Evolutionary conservation across 768 basidiomycete species (phyloP).

Genomic region (Suillus occidentalis): DNA sequence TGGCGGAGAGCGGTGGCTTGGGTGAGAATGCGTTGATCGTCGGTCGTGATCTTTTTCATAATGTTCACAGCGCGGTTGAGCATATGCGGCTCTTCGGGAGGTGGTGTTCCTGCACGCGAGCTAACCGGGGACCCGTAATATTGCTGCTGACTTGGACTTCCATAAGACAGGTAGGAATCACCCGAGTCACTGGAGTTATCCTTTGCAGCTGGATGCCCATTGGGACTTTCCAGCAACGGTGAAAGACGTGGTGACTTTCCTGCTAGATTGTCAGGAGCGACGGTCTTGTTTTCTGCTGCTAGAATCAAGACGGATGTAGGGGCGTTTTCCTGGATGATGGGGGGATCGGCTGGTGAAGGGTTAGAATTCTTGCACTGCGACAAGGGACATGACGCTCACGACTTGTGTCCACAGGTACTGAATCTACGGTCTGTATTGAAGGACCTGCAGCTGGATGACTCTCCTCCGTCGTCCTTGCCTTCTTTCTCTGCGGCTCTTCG

Average conservation of each 20-base stretch:
- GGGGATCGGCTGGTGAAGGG: not conserved
- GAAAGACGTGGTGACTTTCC: not conserved
- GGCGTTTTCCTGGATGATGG: too few species aligned
- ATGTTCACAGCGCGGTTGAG: slow-evolving; percentile 25
- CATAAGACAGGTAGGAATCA: slow-evolving; percentile 26
- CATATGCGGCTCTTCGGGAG: slow-evolving; percentile 13
- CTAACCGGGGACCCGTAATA: slow-evolving; percentile 25
- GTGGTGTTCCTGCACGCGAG: slow-evolving; percentile 25
- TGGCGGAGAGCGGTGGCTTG: slow-evolving; percentile 14
- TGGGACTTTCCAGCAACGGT: not conserved
- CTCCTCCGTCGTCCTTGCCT: not conserved
- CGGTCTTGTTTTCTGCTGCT: too few species aligned
- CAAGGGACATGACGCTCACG: slow-evolving; percentile 22
- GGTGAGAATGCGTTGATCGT: slow-evolving; percentile 20
- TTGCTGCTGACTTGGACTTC: slow-evolving; percentile 12
- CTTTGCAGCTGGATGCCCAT: not conserved
- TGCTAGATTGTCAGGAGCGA: too few species aligned
- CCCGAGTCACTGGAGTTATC: slow-evolving; percentile 22
- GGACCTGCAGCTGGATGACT: not conserved
- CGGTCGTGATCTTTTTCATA: slow-evolving; percentile 24
- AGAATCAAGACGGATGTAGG: too few species aligned
- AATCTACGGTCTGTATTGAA: slow-evolving; percentile 11
- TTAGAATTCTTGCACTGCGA: slow-evolving; percentile 5
- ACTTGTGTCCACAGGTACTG: slow-evolving; percentile 21
- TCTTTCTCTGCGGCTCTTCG: slow-evolving; percentile 18